Percentiles rank a stretch among this genome's conserved stretches.
These are phyloP conservation scores for Cyamopsis tetragonoloba DNA, from an alignment of 306 rosid genomes.

Conservation along the genomic window DNA sequence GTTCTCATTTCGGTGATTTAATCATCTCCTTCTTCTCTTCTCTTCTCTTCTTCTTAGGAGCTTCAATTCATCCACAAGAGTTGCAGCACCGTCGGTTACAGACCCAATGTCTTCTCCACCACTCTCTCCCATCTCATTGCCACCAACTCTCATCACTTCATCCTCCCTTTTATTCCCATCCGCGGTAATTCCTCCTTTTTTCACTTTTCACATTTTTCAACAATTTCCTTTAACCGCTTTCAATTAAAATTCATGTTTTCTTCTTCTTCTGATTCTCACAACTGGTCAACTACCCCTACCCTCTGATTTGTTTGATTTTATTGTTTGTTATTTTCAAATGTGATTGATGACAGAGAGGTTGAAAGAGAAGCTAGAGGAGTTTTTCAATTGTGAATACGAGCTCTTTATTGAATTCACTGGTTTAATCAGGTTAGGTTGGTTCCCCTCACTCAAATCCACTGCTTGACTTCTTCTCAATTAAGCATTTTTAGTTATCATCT, in stretches of 20 bases:
- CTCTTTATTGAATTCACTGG: conserved; percentile 88
- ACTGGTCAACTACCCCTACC: too few relatives aligned
- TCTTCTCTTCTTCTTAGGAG: conserved; percentile 34
- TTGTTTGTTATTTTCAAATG: background rate
- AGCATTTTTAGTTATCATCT: background rate
- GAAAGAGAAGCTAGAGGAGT: conserved; percentile 85
- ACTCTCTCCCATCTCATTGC: conserved; percentile 85
- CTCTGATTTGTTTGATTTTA: background rate
- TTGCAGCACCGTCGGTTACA: conserved; percentile 79
- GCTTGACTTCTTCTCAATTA: background rate
- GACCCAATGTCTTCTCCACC: conserved; percentile 81
- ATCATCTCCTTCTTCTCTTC: background rate
- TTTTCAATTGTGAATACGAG: conserved; percentile 73
- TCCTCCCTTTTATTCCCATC: conserved; percentile 75
- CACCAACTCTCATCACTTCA: conserved; percentile 61
- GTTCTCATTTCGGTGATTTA: background rate
- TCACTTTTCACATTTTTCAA: background rate
- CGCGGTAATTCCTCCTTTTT: conserved; percentile 39
- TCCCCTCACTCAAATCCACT: background rate
- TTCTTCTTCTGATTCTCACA: too few relatives aligned
- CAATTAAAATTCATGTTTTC: background rate
- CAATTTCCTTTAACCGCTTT: background rate
- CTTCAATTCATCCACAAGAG: conserved; percentile 90
- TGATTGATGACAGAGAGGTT: conserved; percentile 59
- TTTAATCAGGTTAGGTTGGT: conserved; percentile 87